Evolutionary conservation across 345 rosid genomes (phyloP), one percentile per base, ranked within the genome.

Genomic region (Anacardium occidentale): DNA sequence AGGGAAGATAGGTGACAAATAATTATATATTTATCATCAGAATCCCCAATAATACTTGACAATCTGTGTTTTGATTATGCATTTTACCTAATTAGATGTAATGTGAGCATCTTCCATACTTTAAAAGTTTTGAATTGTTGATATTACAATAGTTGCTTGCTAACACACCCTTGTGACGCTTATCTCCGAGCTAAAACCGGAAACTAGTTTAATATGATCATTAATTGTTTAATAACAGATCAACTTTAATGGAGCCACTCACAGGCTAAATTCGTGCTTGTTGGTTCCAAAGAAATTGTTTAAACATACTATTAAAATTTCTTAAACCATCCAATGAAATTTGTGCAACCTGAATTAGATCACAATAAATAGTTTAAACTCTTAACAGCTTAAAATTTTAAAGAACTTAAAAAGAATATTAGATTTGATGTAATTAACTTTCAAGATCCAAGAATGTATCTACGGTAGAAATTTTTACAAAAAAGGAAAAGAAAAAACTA

Each of bases 91-190:
- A 52, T 64, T 34, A 32, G 18, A 29, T n/a, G 5, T 3, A 29
- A 51, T 52, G 45, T 26, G 71, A 67, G 47, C 60, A 52, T 67
- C 70, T 52, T 51, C 20, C n/a, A 53, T 15, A 52, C 53, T 52
- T 52, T n/a, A 26, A 7, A 18, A 18, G n/a, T 24, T 58, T 26
- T 26, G 5, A 58, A 25, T 25, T 25, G 29, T 60, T 61, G n/a
- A 61, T 61, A 21, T 17, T 37, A 61, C 37, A 42, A n/a, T 14
- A n/a, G 3, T 37, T 24, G 66, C 4, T 34, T 34, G 17, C n/a
- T n/a, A n/a, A n/a, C n/a, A n/a, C n/a, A n/a, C n/a, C n/a, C n/a
- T n/a, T n/a, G n/a, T n/a, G n/a, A n/a, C n/a, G n/a, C 66, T 14
- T 10, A 34, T 20, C 44, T 21, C 12, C 26, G 2, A 34, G 3